phyloP scores from a whole-genome alignment of 108 stramenopile species.

The Seminavis robusta region DNA sequence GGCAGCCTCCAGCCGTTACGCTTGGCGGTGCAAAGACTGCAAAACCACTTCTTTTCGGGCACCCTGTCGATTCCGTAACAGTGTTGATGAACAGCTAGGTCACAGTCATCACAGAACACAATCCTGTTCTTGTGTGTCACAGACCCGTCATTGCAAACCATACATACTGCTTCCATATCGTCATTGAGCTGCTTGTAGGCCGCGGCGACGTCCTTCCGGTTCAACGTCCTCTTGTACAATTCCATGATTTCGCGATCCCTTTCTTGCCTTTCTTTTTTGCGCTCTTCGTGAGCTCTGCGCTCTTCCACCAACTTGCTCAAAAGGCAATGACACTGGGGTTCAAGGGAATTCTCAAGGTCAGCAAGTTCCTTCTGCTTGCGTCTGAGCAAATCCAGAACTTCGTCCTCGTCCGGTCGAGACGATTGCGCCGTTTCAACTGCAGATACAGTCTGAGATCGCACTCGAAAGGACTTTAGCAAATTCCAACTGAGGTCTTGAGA shows the following conservation, averaged over 20 bases:
- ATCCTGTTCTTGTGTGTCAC: constrained; percentile 87
- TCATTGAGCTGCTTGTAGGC: constrained; percentile 74
- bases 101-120: constrained; percentile 87
- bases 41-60: constrained; percentile 87
- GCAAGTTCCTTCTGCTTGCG: constrained; percentile 32
- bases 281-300: constrained; percentile 21
- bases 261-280: constrained; percentile 11
- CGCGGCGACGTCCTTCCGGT: constrained; percentile 54
- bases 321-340: constrained; percentile 28
- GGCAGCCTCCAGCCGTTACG: constrained; percentile 3
- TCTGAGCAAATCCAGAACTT: constrained; percentile 29
- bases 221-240: constrained; percentile 32
- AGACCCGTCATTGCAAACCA: constrained; percentile 83
- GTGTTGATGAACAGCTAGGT: constrained; percentile 83
- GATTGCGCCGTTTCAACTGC: no score
- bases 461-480: no score
- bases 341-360: constrained; percentile 33
- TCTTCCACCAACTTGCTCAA: constrained; percentile 35
- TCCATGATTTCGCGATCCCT: constrained; percentile 31
- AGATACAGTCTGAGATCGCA: no score
- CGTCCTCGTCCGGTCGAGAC: constrained; percentile 16
- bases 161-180: constrained; percentile 89
- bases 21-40: constrained; percentile 68
- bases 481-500: no score
- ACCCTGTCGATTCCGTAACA: constrained; percentile 86